phyloP scores from a whole-genome alignment of 106 monocot species.

The Acanthochlamys bracteata region DNA sequence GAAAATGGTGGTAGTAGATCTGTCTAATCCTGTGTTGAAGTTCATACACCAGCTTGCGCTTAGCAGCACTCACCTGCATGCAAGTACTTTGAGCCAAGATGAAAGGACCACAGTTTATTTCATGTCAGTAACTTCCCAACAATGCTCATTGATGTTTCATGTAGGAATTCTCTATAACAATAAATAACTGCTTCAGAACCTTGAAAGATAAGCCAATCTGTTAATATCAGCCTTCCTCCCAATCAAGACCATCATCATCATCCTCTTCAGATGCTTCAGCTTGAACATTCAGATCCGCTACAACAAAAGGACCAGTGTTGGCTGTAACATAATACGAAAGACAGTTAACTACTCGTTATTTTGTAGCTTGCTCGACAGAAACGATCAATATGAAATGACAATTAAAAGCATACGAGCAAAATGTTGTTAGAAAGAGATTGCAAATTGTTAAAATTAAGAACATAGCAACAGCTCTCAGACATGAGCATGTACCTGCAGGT shows the following conservation, averaged over 20 bases:
- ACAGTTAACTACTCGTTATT: background rate
- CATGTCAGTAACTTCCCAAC: no score
- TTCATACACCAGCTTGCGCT: no score
- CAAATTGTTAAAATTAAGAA: background rate
- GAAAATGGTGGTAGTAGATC: no score
- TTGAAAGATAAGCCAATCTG: no score
- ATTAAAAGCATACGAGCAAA: background rate
- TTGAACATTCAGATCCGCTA: constrained; percentile 49
- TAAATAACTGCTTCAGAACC: no score
- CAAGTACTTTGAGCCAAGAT: no score
- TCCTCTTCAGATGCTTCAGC: constrained; percentile 49
- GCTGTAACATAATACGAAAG: constrained; percentile 5
- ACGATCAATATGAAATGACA: background rate
- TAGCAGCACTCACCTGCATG: no score
- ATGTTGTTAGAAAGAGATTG: background rate
- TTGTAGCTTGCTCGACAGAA: background rate
- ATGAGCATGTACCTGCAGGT: constrained; percentile 32
- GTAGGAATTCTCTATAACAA: no score
- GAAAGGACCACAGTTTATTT: no score
- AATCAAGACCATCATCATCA: constrained; percentile 40
- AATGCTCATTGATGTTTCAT: no score
- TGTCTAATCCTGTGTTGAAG: no score
- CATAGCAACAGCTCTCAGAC: background rate
- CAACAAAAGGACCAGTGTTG: constrained; percentile 10
- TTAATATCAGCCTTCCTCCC: constrained; percentile 88